These are phyloP conservation scores for Stentor coeruleus DNA, from an alignment of 73 alveolate genomes.

Conservation along the genomic window DNA sequence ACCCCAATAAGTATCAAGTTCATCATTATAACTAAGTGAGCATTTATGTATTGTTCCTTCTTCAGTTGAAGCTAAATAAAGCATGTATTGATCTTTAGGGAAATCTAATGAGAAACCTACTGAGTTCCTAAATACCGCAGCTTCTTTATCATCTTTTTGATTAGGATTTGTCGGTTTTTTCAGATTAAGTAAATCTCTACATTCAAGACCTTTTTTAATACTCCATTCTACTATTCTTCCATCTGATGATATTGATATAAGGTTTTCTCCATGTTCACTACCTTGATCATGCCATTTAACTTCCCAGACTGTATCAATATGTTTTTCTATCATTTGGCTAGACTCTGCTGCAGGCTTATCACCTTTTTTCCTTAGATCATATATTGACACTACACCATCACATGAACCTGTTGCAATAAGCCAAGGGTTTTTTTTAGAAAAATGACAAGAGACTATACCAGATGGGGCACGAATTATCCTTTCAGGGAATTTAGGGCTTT, in stretches of 20 bases:
- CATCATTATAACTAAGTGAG: conserved; percentile 87
- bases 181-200: conserved; percentile 88
- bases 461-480: conserved; percentile 85
- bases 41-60: conserved; percentile 95
- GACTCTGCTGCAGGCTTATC: conserved; percentile 90
- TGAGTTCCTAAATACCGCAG: conserved; percentile 81
- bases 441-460: conserved; percentile 82
- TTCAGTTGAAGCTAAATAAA: conserved; percentile 94
- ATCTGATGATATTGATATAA: conserved; percentile 85
- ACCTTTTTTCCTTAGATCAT: conserved; percentile 76
- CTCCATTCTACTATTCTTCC: conserved; percentile 96
- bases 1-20: conserved; percentile 90
- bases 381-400: conserved; percentile 92
- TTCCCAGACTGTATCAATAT: conserved; percentile 97
- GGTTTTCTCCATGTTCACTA: conserved; percentile 72
- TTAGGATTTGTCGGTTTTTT: conserved; percentile 84
- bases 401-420: conserved; percentile 91
- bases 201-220: conserved; percentile 95
- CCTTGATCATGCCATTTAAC: conserved; percentile 92
- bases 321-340: conserved; percentile 89
- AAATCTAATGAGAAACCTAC: conserved; percentile 82
- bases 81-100: conserved; percentile 74
- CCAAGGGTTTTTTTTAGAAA: conserved; percentile 87
- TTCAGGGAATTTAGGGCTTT: conserved; percentile 96
- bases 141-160: conserved; percentile 78